Evolutionary conservation across 164 flowering plant species (phyloP).

Genomic region (Vitis amurensis): DNA sequence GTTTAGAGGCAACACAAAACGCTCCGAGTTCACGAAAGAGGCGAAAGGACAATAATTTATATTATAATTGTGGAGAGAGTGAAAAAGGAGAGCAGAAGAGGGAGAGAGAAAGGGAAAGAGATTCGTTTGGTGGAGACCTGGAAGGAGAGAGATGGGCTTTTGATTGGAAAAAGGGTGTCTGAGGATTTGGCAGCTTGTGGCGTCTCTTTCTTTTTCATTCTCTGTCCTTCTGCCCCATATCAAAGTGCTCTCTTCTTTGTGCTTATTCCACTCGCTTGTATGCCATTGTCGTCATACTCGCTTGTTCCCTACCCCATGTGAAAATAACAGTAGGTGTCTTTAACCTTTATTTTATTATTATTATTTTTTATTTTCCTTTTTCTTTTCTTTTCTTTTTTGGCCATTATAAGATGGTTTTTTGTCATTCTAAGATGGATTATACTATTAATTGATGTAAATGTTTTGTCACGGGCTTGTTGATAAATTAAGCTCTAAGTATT

Average conservation of each 20-base stretch:
- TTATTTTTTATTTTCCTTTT: too few species aligned
- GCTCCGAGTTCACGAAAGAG: slow-evolving; percentile 18
- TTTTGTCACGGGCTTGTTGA: too few species aligned
- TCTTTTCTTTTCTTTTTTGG: too few species aligned
- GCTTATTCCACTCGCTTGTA: not conserved
- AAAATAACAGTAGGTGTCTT: too few species aligned
- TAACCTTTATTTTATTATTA: too few species aligned
- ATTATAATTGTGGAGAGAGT: not conserved
- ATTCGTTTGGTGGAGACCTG: slow-evolving; percentile 18
- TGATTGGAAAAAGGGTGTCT: slow-evolving; percentile 24
- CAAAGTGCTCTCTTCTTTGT: not conserved
- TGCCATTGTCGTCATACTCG: not conserved
- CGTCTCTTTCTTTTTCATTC: slow-evolving; percentile 39
- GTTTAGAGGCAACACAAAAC: not conserved
- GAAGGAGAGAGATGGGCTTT: slow-evolving; percentile 10
- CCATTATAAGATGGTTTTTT: too few species aligned
- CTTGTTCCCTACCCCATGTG: not conserved
- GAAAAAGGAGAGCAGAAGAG: not conserved
- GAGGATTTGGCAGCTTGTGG: slow-evolving; percentile 35
- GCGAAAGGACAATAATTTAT: not conserved
- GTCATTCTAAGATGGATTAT: too few species aligned
- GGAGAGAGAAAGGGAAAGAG: slow-evolving; percentile 13
- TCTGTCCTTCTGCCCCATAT: slow-evolving; percentile 7
- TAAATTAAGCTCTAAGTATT: too few species aligned
- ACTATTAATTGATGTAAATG: too few species aligned